These are phyloP conservation scores for Periconia sp. DNA, from an alignment of 2,329 filamentous ascomycete genomes.

Conservation along the genomic window DNA sequence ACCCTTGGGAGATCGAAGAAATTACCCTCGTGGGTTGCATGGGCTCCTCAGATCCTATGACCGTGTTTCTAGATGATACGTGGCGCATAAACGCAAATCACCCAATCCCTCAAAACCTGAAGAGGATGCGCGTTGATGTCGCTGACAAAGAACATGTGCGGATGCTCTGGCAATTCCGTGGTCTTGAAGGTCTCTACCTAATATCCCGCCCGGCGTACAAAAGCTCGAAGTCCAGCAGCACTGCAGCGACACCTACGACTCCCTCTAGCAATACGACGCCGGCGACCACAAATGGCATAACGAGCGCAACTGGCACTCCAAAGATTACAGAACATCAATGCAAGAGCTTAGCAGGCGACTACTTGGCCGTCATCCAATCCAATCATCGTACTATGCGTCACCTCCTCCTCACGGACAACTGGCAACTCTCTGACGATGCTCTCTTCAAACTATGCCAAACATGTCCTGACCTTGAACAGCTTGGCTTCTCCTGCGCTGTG, in stretches of 20 bases:
- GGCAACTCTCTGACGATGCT: constrained; percentile 57
- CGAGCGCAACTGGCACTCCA: constrained; percentile 24
- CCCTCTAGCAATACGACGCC: constrained; percentile 32
- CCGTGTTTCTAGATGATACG: constrained; percentile 62
- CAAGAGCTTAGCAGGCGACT: constrained; percentile 50
- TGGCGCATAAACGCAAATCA: constrained; percentile 51
- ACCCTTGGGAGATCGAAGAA: constrained; percentile 51
- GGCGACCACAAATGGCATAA: constrained; percentile 10
- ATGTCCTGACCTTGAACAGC: constrained; percentile 65
- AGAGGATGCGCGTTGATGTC: constrained; percentile 57
- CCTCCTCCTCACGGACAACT: constrained; percentile 63
- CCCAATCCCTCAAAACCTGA: constrained; percentile 47
- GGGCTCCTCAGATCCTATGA: constrained; percentile 52
- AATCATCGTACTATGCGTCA: constrained; percentile 60
- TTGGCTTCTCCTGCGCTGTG: constrained; percentile 63
- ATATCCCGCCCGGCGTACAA: constrained; percentile 46
- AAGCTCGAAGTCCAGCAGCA: constrained; percentile 25
- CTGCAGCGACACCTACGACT: constrained; percentile 33
- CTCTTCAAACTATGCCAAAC: constrained; percentile 59
- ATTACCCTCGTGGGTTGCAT: constrained; percentile 62
- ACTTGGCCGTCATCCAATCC: constrained; percentile 58
- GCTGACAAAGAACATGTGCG: constrained; percentile 52
- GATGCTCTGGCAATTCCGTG: constrained; percentile 50
- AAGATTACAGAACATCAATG: constrained; percentile 33
- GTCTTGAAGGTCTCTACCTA: constrained; percentile 60